Evolutionary conservation across 192 early-diverging fungal species (phyloP).

Genomic region (Coemansia sp.): DNA sequence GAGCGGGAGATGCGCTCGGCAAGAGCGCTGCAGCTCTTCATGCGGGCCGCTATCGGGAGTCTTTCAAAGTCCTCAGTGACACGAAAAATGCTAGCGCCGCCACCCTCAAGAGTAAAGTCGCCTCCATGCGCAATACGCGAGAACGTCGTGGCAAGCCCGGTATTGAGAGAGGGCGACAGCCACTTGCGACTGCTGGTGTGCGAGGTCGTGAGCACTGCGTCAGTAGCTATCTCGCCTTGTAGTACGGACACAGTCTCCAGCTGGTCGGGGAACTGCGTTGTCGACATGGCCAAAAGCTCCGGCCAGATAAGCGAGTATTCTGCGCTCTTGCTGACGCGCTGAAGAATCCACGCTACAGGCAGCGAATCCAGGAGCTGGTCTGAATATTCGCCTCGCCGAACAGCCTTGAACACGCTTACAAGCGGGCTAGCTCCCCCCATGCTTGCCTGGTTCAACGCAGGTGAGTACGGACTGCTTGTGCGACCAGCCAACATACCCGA

Average conservation of each 20-base stretch:
- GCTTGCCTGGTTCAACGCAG: background rate
- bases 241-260: conserved; percentile 44
- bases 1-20: conserved; percentile 27
- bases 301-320: conserved; percentile 53
- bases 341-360: conserved; percentile 49
- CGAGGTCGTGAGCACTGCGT: background rate
- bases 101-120: background rate
- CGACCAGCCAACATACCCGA: background rate
- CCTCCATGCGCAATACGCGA: background rate
- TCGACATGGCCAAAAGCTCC: conserved; percentile 52
- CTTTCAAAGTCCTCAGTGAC: conserved; percentile 23
- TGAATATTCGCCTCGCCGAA: conserved; percentile 43
- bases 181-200: background rate
- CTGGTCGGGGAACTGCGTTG: conserved; percentile 54
- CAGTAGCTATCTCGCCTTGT: conserved; percentile 32
- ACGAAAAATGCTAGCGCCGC: conserved; percentile 6
- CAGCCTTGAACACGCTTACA: background rate
- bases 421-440: conserved; percentile 13
- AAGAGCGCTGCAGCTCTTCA: conserved; percentile 34
- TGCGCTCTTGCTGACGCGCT: conserved; percentile 17
- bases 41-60: conserved; percentile 38
- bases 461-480: conserved; percentile 12
- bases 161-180: too few relatives aligned
- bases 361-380: conserved; percentile 54
- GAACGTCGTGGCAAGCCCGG: background rate